These are phyloP conservation scores for Amanita pseudoporphyria DNA, from an alignment of 768 basidiomycete species.

Conservation along the genomic window DNA sequence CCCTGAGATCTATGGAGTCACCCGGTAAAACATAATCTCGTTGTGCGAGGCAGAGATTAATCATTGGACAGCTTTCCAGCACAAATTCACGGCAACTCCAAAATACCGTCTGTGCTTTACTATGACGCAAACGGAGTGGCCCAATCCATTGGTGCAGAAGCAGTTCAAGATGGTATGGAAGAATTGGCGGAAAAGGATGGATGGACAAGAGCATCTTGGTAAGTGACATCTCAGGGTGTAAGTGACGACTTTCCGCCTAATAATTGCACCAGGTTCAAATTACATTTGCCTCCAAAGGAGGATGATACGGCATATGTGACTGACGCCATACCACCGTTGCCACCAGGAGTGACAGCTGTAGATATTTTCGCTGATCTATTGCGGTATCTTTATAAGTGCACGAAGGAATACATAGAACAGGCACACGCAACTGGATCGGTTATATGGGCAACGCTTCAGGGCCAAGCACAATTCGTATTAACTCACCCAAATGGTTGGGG, in stretches of 20 bases:
- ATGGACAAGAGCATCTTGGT: conserved; percentile 37
- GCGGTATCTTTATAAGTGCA: conserved; percentile 27
- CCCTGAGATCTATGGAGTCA: conserved; percentile 31
- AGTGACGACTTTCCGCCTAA: neutral
- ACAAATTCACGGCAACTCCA: conserved; percentile 20
- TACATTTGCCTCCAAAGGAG: conserved; percentile 12
- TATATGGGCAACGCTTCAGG: conserved; percentile 30
- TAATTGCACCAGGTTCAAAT: conserved; percentile 13
- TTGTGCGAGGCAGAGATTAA: neutral
- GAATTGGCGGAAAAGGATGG: conserved; percentile 29
- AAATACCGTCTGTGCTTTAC: conserved; percentile 29
- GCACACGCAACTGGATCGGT: conserved; percentile 23
- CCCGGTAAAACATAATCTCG: conserved; percentile 18
- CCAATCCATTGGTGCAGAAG: conserved; percentile 32
- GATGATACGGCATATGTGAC: conserved; percentile 1
- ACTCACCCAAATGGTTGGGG: conserved; percentile 45
- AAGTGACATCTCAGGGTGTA: neutral
- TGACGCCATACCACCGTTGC: conserved; percentile 17
- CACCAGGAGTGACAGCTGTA: conserved; percentile 20
- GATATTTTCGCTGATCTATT: conserved; percentile 31
- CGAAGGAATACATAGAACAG: conserved; percentile 28
- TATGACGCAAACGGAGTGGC: conserved; percentile 27
- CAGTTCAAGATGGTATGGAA: conserved; percentile 21
- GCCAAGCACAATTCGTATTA: conserved; percentile 31
- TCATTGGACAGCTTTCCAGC: conserved; percentile 13